phyloP scores from a whole-genome alignment of 2,329 filamentous ascomycete genomes.

The Ceratocystis papillata region DNA sequence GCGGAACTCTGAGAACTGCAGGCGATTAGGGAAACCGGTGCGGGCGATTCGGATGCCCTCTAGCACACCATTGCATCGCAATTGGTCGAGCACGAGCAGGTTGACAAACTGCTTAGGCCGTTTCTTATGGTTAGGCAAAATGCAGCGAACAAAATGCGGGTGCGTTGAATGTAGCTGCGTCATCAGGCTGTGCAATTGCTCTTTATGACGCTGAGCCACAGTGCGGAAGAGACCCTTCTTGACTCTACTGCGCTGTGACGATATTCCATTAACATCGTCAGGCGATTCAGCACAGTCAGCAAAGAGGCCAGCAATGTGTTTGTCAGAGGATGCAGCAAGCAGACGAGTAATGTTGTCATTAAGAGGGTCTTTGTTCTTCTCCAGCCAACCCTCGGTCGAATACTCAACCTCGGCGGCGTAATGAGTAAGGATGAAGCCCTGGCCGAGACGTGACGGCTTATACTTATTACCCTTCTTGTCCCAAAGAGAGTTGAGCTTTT shows the following conservation, averaged over 20 bases:
- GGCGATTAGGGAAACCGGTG: constrained; percentile 89
- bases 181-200: constrained; percentile 96
- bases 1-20: constrained; percentile 87
- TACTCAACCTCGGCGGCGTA: constrained; percentile 98
- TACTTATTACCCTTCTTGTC: constrained; percentile 94
- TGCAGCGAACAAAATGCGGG: constrained; percentile 95
- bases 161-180: constrained; percentile 87
- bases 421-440: constrained; percentile 92
- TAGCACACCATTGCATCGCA: constrained; percentile 98
- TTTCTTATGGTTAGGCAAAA: constrained; percentile 97
- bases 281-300: constrained; percentile 75
- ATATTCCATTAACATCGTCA: constrained; percentile 55
- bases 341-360: constrained; percentile 94
- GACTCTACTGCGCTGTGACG: constrained; percentile 57
- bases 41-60: constrained; percentile 95
- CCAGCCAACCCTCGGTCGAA: constrained; percentile 84
- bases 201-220: constrained; percentile 92
- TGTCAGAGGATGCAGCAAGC: constrained; percentile 68
- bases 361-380: constrained; percentile 97
- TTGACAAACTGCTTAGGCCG: constrained; percentile 84
- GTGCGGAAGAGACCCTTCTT: constrained; percentile 97
- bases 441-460: constrained; percentile 70
- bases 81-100: constrained; percentile 85
- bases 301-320: constrained; percentile 76
- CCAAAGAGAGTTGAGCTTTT: constrained; percentile 95